phyloP scores from a whole-genome alignment of 2,329 filamentous ascomycete species.

The Cadophora malorum region DNA sequence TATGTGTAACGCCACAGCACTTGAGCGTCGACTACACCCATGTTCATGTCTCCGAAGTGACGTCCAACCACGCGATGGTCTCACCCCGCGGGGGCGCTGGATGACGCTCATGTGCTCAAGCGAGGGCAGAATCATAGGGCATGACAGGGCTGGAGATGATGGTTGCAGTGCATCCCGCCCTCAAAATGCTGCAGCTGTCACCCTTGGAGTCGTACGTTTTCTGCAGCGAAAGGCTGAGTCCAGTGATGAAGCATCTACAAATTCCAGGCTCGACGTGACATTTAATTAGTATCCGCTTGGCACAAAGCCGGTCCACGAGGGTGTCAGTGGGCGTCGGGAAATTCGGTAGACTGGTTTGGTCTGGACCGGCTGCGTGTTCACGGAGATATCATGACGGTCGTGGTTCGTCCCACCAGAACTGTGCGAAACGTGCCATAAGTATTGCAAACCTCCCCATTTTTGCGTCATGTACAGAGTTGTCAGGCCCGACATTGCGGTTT shows the following conservation, averaged over 20 bases:
- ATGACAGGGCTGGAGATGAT: neutral
- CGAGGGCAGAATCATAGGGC: neutral
- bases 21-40: neutral
- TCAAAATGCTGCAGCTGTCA: conserved; percentile 1
- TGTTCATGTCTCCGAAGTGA: conserved; percentile 6
- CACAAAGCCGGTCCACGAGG: neutral
- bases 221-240: neutral
- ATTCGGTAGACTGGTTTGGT: neutral
- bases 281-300: neutral
- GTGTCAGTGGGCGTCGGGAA: neutral
- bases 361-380: neutral
- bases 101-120: conserved; percentile 2
- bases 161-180: neutral
- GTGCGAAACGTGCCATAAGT: too few species aligned
- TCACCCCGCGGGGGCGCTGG: neutral
- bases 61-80: conserved; percentile 6
- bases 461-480: neutral
- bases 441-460: neutral
- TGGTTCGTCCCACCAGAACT: neutral
- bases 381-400: conserved; percentile 8
- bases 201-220: conserved; percentile 4
- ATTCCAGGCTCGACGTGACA: neutral
- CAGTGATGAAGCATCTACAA: neutral
- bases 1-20: neutral
- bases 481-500: neutral